These are phyloP conservation scores for Pseudozyma tsukubaensis DNA, from an alignment of 1,284 basidiomycete species.

Conservation along the genomic window DNA sequence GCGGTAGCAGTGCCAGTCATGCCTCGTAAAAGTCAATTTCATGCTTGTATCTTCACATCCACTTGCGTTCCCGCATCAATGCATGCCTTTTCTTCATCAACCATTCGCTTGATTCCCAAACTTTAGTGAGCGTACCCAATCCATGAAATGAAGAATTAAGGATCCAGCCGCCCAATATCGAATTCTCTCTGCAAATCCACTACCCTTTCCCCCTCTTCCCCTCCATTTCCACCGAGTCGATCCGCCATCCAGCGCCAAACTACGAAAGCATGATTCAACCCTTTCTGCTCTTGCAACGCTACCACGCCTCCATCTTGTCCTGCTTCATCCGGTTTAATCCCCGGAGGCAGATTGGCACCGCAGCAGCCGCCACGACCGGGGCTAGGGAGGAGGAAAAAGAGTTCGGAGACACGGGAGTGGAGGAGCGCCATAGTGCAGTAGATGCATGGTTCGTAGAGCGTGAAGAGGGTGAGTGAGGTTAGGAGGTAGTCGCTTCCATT, in stretches of 20 bases:
- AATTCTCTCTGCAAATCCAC: constrained; percentile 19
- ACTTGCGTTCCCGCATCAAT: too few relatives aligned
- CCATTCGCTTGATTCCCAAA: neutral
- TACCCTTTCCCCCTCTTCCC: neutral
- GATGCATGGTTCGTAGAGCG: constrained; percentile 66
- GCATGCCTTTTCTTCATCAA: neutral
- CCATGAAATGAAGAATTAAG: constrained; percentile 2
- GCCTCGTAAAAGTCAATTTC: too few relatives aligned
- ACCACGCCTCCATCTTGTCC: constrained; percentile 63
- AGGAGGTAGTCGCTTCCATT: constrained; percentile 67
- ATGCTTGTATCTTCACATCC: too few relatives aligned
- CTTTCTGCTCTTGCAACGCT: constrained; percentile 69
- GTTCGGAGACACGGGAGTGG: constrained; percentile 59
- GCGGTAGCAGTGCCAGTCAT: too few relatives aligned
- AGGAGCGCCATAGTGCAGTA: constrained; percentile 67
- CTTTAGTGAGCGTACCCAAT: neutral
- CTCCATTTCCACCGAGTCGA: neutral
- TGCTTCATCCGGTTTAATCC: constrained; percentile 23
- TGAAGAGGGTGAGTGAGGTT: constrained; percentile 58
- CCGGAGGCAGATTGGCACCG: constrained; percentile 31
- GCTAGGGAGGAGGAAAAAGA: constrained; percentile 59
- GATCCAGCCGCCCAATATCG: constrained; percentile 40
- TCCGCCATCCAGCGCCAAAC: constrained; percentile 68
- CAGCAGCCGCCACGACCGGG: constrained; percentile 62
- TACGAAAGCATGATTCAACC: constrained; percentile 69